These are phyloP conservation scores for Mycotypha africana DNA, from an alignment of 371 early-diverging fungal species.

Conservation along the genomic window DNA sequence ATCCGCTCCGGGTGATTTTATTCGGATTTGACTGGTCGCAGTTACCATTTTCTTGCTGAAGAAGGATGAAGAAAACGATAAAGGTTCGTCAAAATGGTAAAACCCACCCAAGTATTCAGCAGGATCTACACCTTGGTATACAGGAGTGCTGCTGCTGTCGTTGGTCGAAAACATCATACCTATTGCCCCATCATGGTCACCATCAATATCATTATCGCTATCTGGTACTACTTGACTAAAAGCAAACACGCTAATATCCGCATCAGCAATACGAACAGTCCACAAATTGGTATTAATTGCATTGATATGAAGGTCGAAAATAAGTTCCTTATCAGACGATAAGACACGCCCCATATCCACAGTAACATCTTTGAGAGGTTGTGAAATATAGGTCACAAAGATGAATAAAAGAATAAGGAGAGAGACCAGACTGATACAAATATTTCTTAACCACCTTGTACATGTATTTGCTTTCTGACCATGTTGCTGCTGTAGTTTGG, in stretches of 20 bases:
- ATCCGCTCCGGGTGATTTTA: conserved; percentile 62
- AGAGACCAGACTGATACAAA: neutral
- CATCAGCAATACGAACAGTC: conserved; percentile 51
- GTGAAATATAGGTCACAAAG: conserved; percentile 16
- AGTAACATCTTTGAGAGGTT: conserved; percentile 42
- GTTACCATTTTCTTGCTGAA: conserved; percentile 5
- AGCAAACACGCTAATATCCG: conserved; percentile 64
- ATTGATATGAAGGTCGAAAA: conserved; percentile 58
- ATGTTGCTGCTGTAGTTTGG: too few relatives aligned
- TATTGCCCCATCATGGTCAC: neutral
- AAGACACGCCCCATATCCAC: conserved; percentile 53
- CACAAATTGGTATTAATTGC: conserved; percentile 55
- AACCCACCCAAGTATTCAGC: conserved; percentile 59
- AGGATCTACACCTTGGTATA: conserved; percentile 30
- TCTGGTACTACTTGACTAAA: conserved; percentile 41
- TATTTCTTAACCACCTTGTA: neutral
- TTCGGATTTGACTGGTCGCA: conserved; percentile 51
- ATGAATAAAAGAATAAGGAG: neutral
- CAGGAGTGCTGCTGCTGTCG: too few relatives aligned
- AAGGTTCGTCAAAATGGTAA: conserved; percentile 54
- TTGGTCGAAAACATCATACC: too few relatives aligned
- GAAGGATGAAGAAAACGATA: conserved; percentile 33
- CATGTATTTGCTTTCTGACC: too few relatives aligned
- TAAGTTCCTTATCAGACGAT: conserved; percentile 61
- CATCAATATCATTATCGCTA: conserved; percentile 2